Percentiles rank a stretch among this genome's conserved stretches.
phyloP scores from a whole-genome alignment of 345 rosid species.

The Adansonia digitata region DNA sequence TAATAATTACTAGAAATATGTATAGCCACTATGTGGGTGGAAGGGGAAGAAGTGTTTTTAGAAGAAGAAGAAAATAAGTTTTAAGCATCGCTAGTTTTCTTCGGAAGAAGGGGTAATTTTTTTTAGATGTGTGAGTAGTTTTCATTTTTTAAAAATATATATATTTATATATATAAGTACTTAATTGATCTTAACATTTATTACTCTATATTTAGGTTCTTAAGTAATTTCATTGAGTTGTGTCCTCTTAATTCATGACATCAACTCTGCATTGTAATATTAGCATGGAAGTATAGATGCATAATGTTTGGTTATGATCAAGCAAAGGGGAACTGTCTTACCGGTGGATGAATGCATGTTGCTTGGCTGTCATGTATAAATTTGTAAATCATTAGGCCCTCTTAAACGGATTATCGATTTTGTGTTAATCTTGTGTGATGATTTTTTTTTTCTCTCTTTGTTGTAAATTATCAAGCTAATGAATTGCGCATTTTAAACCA shows the following conservation, averaged over 20 bases:
- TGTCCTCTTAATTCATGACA: neutral
- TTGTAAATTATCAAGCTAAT: neutral
- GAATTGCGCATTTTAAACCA: neutral
- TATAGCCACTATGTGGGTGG: neutral
- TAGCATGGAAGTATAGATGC: neutral
- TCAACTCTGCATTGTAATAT: neutral
- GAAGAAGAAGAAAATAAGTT: too few species aligned
- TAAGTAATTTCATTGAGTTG: neutral
- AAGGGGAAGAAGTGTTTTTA: too few species aligned
- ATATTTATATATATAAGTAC: neutral
- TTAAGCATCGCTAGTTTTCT: too few species aligned
- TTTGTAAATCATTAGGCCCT: neutral
- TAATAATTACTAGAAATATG: neutral
- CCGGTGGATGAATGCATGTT: neutral
- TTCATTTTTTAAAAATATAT: too few species aligned
- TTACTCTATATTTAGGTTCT: neutral
- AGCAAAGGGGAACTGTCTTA: neutral
- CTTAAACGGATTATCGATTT: too few species aligned
- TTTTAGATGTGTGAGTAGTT: neutral
- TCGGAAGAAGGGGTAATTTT: neutral
- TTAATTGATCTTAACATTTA: neutral
- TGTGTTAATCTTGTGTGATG: neutral
- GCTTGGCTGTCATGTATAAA: neutral
- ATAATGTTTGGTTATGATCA: neutral
- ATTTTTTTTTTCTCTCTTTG: neutral